phyloP scores from a whole-genome alignment of 352 stramenopile genomes.

The Globisporangium ultimum region DNA sequence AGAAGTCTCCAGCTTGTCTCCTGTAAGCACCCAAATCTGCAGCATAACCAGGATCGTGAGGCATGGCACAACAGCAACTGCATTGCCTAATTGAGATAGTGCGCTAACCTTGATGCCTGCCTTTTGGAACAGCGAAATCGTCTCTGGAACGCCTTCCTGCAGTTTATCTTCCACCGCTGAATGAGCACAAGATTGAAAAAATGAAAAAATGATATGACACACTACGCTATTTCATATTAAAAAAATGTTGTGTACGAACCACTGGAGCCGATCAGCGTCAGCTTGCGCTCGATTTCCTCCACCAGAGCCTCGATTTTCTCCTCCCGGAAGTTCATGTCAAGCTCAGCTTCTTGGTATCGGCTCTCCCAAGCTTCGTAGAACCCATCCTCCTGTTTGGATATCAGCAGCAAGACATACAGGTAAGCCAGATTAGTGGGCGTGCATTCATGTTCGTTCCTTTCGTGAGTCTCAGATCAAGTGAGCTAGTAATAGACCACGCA shows the following conservation, averaged over 20 bases:
- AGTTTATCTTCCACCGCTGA: conserved; percentile 97
- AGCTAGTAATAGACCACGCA: conserved; percentile 17
- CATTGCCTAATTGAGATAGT: too few species aligned
- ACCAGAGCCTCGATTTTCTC: conserved; percentile 49
- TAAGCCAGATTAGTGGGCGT: conserved; percentile 1
- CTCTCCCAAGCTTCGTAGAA: conserved; percentile 72
- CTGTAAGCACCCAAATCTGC: conserved; percentile 92
- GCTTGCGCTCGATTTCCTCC: conserved; percentile 78
- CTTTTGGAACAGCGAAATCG: conserved; percentile 86
- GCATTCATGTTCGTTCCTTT: not conserved
- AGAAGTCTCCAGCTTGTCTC: conserved; percentile 98
- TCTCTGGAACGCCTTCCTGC: conserved; percentile 95
- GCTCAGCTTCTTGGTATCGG: conserved; percentile 64
- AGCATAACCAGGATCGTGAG: not conserved
- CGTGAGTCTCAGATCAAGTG: not conserved
- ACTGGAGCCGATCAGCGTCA: conserved; percentile 86
- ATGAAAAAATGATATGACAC: not conserved
- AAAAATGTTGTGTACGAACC: conserved; percentile 24
- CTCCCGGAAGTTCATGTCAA: conserved; percentile 70
- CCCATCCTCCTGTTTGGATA: conserved; percentile 36
- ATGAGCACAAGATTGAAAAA: not conserved
- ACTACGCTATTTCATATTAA: not conserved
- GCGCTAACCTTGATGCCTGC: conserved; percentile 89
- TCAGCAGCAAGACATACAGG: not conserved
- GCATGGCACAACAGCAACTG: too few species aligned